Base-by-base conservation (phyloP, 148 eudicot genomes). In the Hydrangea macrophylla region DNA sequence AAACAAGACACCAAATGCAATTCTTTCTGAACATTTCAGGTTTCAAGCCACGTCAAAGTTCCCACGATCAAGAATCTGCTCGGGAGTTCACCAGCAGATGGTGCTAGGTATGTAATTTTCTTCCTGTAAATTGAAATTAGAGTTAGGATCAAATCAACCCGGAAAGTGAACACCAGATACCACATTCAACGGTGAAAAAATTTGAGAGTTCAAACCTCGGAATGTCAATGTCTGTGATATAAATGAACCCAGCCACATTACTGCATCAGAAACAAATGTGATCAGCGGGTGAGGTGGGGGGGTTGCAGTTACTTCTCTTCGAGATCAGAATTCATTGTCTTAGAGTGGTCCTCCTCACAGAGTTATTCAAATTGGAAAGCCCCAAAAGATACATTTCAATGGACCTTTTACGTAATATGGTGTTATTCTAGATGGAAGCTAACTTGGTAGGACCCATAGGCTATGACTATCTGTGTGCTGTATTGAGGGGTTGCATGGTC, bases 231-330 rank as follows among this genome's bases (percentile, higher is more conserved):
- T 88, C 96, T 0, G 95, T 88, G 65, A 93, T 67, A 64, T 79
- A 93, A 62, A 93, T 88, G 81, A 90, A 90, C 58, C 98, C 98
- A 33, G 98, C 98, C 62, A 93, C 86, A 70, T 93, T 93, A 74
- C 98, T 93, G 87, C 77, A 72, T 55, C 31, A 57, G 44, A 27
- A 60, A 53, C 68, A 61, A 61, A 18, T 2, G 5, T 22, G 6
- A n/a, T 48, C 6, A 4, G 8, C 5, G 39, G 39, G 8, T 3
- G 39, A 35, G 39, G 39, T 35, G 39, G 39, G 39, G 4, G 39
- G 8, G 39, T 35, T 35, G n/a, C n/a, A n/a, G n/a, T n/a, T 35
- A 35, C 8, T 4, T 4, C 8, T 35, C 39, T 35, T 35, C 8
- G 39, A 35, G 39, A 35, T 3, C 4, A 35, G 39, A 18, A 17